Conservation (phyloP, 2,329 filamentous ascomycete species). For the Xylaria sp. region DNA sequence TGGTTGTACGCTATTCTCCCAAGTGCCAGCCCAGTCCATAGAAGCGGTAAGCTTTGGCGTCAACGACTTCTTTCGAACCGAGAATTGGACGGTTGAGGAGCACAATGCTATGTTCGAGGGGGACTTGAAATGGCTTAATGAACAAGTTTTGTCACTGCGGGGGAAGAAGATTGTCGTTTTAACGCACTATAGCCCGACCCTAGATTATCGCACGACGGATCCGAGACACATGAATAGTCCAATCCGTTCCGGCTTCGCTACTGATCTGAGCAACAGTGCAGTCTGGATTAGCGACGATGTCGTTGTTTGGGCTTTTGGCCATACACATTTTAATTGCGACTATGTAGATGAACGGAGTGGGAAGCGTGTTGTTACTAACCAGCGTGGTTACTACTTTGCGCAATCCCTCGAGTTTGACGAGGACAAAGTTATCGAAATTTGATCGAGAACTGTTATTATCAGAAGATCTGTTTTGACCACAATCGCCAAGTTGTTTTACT, state of each 20-base stretch:
- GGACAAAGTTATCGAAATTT: conserved; percentile 3
- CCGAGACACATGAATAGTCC: conserved; percentile 48
- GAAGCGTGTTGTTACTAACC: conserved; percentile 53
- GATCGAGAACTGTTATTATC: background rate
- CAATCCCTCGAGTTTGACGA: conserved; percentile 2
- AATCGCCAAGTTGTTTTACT: too few relatives aligned
- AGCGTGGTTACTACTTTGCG: conserved; percentile 54
- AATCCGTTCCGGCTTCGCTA: conserved; percentile 51
- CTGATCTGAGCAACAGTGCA: conserved; percentile 48
- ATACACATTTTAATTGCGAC: conserved; percentile 60
- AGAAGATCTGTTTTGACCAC: too few relatives aligned
- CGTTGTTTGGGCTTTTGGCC: conserved; percentile 59
- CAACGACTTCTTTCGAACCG: conserved; percentile 63
- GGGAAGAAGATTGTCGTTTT: conserved; percentile 50
- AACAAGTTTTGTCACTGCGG: conserved; percentile 42
- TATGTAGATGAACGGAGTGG: conserved; percentile 47
- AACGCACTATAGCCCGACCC: conserved; percentile 57
- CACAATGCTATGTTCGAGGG: conserved; percentile 53
- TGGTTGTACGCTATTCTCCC: conserved; percentile 62
- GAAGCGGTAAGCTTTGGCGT: conserved; percentile 55
- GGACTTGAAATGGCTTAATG: conserved; percentile 58
- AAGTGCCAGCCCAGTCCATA: conserved; percentile 52
- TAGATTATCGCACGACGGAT: conserved; percentile 49
- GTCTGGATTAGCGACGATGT: background rate
- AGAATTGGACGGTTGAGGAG: conserved; percentile 51